Conservation (phyloP, 148 eudicot genomes). For the Heliosperma pusillum region DNA sequence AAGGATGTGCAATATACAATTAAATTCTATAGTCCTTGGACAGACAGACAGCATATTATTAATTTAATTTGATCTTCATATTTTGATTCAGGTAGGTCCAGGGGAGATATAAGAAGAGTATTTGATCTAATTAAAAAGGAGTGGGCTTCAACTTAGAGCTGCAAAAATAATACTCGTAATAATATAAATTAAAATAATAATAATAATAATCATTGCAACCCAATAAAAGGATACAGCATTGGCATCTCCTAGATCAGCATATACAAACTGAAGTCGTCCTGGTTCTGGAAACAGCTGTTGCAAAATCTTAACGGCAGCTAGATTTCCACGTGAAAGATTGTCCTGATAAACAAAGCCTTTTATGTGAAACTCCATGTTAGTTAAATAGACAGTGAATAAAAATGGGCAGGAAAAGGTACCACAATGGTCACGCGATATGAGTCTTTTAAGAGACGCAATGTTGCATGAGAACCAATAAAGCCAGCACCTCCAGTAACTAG, state of each 20-base stretch:
- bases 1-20: neutral
- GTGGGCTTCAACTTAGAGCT: no score
- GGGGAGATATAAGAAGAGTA: neutral
- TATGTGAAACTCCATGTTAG: neutral
- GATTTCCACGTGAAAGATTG: conserved; percentile 88
- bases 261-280: conserved; percentile 78
- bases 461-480: conserved; percentile 94
- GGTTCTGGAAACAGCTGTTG: conserved; percentile 78
- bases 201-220: no score
- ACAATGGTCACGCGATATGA: conserved; percentile 87
- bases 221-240: conserved; percentile 53
- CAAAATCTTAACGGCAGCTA: conserved; percentile 75
- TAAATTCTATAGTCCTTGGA: neutral
- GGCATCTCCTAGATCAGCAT: conserved; percentile 85
- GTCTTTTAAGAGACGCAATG: conserved; percentile 76
- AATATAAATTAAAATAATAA: no score
- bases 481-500: conserved; percentile 98
- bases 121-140: no score
- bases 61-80: no score
- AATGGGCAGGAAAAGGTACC: conserved; percentile 40
- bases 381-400: neutral
- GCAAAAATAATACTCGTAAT: no score
- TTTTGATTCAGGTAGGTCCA: no score
- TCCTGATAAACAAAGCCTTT: conserved; percentile 39
- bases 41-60: neutral